Conservation (phyloP, 345 rosid genomes). For the Brassica rapa region DNA sequence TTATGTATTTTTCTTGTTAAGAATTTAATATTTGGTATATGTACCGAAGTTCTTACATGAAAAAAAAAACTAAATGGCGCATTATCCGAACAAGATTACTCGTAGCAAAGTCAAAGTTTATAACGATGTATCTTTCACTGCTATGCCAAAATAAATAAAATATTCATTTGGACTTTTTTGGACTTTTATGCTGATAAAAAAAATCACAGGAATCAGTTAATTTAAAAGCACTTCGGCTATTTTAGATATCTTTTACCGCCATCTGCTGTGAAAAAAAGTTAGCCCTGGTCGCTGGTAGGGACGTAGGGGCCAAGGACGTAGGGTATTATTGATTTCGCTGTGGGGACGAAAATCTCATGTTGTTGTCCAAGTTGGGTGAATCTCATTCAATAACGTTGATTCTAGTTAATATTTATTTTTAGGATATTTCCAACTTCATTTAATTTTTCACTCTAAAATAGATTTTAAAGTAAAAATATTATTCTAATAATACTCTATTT, state of each 20-base stretch:
- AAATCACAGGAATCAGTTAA: background rate
- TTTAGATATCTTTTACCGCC: background rate
- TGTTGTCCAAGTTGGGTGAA: constrained; percentile 36
- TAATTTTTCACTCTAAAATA: too few relatives aligned
- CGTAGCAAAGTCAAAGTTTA: constrained; percentile 3
- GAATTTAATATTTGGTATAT: background rate
- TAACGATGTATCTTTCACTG: constrained; percentile 6
- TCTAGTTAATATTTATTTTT: background rate
- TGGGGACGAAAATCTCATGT: constrained; percentile 26
- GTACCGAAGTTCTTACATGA: background rate
- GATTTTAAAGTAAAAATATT: too few relatives aligned
- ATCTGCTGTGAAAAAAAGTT: constrained; percentile 15
- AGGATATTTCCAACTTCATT: too few relatives aligned
- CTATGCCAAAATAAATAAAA: background rate
- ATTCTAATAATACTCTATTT: too few relatives aligned
- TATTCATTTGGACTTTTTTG: constrained; percentile 16
- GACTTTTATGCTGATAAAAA: background rate
- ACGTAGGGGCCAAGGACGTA: background rate
- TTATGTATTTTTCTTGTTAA: background rate
- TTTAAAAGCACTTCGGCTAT: background rate
- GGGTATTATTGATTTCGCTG: constrained; percentile 1
- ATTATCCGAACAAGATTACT: constrained; percentile 10
- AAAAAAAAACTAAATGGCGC: background rate
- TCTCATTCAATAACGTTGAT: constrained; percentile 21
- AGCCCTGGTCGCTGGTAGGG: constrained; percentile 23